A percentile compares a stretch with the other conserved stretches of the same genome.
phyloP scores from a whole-genome alignment of 2,329 filamentous ascomycete species.

The Cladosporium austrohemisphaericum region DNA sequence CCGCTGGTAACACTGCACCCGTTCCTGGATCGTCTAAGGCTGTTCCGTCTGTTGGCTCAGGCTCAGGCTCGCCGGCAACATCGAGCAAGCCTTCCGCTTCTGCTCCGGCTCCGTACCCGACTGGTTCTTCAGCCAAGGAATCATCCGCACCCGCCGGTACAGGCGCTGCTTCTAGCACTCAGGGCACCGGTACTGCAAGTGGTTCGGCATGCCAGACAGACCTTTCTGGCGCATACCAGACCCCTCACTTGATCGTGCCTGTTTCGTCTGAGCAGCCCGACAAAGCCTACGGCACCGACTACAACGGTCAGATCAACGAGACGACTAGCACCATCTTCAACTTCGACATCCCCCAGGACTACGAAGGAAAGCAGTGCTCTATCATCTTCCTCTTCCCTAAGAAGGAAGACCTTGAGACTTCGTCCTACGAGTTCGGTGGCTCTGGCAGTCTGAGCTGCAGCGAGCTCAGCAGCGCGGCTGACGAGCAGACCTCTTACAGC shows the following conservation, averaged over 20 bases:
- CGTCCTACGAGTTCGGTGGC: constrained; percentile 35
- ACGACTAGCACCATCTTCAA: constrained; percentile 42
- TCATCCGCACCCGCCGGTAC: background rate
- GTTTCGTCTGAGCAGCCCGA: constrained; percentile 37
- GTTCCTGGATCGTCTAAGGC: no score
- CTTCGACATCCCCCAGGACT: constrained; percentile 43
- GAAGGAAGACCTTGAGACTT: constrained; percentile 33
- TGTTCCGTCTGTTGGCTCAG: background rate
- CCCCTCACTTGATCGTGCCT: constrained; percentile 37
- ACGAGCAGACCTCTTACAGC: constrained; percentile 23
- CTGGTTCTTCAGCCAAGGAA: background rate
- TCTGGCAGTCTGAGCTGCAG: constrained; percentile 37
- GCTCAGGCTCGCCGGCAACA: constrained; percentile 10
- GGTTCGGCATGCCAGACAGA: constrained; percentile 25
- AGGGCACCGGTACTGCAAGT: background rate
- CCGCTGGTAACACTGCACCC: no score
- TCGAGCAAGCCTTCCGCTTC: background rate
- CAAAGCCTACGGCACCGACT: constrained; percentile 38
- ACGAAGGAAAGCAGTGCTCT: constrained; percentile 44
- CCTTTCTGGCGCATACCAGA: constrained; percentile 35
- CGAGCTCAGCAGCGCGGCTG: constrained; percentile 22
- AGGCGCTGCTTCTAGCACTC: background rate
- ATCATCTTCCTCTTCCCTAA: constrained; percentile 47
- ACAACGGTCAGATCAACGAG: constrained; percentile 39
- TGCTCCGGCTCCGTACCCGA: background rate